Percentiles rank a stretch among this genome's conserved stretches.
phyloP scores from a whole-genome alignment of 2,329 filamentous ascomycete species.

The Monascus ruber region DNA sequence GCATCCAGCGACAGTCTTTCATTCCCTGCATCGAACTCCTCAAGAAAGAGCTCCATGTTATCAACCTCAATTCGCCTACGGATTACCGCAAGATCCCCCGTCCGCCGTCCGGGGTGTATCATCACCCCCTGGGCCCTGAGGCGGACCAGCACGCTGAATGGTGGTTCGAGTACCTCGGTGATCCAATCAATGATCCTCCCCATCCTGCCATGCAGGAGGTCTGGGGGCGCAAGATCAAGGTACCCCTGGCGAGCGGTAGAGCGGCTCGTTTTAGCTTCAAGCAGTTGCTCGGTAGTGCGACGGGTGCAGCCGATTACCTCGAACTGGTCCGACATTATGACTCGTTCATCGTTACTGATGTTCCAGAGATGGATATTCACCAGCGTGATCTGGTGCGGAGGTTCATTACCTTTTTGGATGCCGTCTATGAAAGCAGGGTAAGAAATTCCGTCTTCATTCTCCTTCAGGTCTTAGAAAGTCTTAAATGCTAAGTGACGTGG shows the following conservation, averaged over 20 bases:
- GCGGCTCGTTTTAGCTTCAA: conserved; percentile 88
- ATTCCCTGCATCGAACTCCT: conserved; percentile 90
- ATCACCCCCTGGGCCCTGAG: conserved; percentile 69
- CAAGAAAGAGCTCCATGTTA: conserved; percentile 69
- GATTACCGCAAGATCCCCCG: conserved; percentile 96
- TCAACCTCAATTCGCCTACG: conserved; percentile 88
- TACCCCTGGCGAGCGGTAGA: conserved; percentile 76
- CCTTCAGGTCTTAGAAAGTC: neutral
- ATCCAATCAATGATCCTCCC: conserved; percentile 62
- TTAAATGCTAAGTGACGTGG: neutral
- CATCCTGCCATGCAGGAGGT: conserved; percentile 70
- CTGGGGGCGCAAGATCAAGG: conserved; percentile 83
- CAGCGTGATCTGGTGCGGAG: conserved; percentile 78
- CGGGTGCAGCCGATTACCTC: conserved; percentile 87
- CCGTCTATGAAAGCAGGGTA: conserved; percentile 69
- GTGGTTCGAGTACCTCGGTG: conserved; percentile 92
- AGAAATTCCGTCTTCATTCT: conserved; percentile 6
- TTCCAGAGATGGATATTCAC: conserved; percentile 81
- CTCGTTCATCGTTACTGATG: conserved; percentile 80
- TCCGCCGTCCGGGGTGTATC: conserved; percentile 86
- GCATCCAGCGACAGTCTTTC: conserved; percentile 90
- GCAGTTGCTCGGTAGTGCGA: conserved; percentile 78
- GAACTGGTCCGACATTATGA: conserved; percentile 85
- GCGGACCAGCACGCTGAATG: conserved; percentile 75
- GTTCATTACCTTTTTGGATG: conserved; percentile 97